Evolutionary conservation across 108 stramenopile genomes (phyloP).

Genomic region (Discostella stelligeroides): DNA sequence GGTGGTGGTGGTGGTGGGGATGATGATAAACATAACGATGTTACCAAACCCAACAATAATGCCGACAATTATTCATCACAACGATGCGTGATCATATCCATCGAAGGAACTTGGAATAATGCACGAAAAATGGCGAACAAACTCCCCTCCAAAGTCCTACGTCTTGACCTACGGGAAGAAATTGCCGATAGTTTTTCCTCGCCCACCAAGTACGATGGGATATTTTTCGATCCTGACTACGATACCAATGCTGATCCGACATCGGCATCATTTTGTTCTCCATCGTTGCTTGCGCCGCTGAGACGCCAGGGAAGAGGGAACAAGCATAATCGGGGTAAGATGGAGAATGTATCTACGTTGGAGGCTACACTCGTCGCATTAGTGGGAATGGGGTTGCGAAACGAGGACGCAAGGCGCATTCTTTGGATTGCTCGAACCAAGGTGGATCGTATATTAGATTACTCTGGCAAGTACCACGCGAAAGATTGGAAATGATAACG

Average conservation of each 20-base stretch:
- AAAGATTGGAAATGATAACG: too few species aligned
- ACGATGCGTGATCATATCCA: conserved; percentile 31
- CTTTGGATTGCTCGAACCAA: conserved; percentile 21
- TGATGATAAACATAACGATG: too few species aligned
- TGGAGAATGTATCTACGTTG: conserved; percentile 32
- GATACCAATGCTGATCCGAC: neutral
- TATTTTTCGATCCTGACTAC: neutral
- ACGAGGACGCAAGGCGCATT: conserved; percentile 25
- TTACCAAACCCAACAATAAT: conserved; percentile 1
- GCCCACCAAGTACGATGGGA: conserved; percentile 13
- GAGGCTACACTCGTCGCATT: conserved; percentile 43
- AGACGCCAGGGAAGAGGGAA: conserved; percentile 45
- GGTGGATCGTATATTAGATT: conserved; percentile 36
- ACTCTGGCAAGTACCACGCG: conserved; percentile 26
- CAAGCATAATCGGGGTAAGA: neutral
- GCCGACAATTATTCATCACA: neutral
- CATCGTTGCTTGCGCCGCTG: conserved; percentile 45
- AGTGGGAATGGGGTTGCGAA: conserved; percentile 27
- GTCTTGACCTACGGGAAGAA: conserved; percentile 39
- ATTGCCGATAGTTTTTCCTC: conserved; percentile 19
- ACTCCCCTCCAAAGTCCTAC: conserved; percentile 41
- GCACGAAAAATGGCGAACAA: conserved; percentile 56
- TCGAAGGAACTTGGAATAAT: conserved; percentile 60
- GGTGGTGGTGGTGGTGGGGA: too few species aligned
- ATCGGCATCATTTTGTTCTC: conserved; percentile 9